Percentiles rank a stretch among this genome's conserved stretches.
Conservation (phyloP, 192 early-diverging fungal genomes). For the Umbelopsis sp. region DNA sequence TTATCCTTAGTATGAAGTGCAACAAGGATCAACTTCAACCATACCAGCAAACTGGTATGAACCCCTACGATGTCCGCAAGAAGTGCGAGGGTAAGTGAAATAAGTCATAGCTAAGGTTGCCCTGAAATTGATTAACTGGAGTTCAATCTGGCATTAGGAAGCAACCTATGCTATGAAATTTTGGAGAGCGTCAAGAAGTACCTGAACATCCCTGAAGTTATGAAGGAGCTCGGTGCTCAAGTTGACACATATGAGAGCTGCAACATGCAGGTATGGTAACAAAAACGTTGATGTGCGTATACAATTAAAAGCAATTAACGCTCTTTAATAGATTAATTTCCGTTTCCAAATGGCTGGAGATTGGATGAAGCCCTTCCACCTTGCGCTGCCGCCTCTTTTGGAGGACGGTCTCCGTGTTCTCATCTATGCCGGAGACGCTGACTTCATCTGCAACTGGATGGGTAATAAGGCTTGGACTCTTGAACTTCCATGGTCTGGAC, state of each 20-base stretch:
- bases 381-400: conserved; percentile 69
- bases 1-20: conserved; percentile 65
- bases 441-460: conserved; percentile 46
- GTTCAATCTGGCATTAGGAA: conserved; percentile 34
- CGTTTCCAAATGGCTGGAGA: conserved; percentile 84
- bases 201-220: conserved; percentile 81
- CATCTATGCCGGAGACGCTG: conserved; percentile 77
- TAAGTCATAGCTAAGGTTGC: no score
- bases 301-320: conserved; percentile 29
- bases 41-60: conserved; percentile 82
- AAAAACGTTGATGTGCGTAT: not conserved
- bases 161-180: conserved; percentile 90
- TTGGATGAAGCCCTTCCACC: conserved; percentile 83
- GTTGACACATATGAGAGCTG: conserved; percentile 76
- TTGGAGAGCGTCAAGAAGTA: conserved; percentile 80
- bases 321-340: conserved; percentile 61
- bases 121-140: no score
- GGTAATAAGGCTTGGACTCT: conserved; percentile 93
- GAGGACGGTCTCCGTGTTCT: conserved; percentile 86
- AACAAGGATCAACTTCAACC: conserved; percentile 78
- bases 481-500: conserved; percentile 83
- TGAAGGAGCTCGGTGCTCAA: conserved; percentile 75
- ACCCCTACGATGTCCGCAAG: conserved; percentile 94
- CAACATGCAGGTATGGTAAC: conserved; percentile 53
- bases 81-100: conserved; percentile 63